Evolutionary conservation across 2,329 filamentous ascomycete species (phyloP).

Genomic region (Bipolaris zeicola): DNA sequence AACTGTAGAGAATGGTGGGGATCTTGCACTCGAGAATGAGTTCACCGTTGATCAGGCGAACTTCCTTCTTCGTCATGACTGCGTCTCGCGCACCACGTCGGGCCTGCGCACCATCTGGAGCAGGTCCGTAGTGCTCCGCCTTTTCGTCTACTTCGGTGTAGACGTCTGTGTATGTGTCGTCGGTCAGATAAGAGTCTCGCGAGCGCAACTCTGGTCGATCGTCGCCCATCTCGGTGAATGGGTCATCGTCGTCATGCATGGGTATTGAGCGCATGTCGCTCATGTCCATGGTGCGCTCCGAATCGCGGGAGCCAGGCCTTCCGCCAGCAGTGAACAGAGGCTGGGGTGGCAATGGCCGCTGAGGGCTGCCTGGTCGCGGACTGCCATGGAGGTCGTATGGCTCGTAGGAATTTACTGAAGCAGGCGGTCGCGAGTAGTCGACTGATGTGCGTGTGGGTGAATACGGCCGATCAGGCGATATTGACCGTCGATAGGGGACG

Average conservation of each 20-base stretch:
- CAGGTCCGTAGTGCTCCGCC: constrained; percentile 82
- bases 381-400: constrained; percentile 87
- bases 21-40: constrained; percentile 99
- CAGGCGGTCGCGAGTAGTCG: constrained; percentile 74
- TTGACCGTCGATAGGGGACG: constrained; percentile 59
- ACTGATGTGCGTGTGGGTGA: constrained; percentile 59
- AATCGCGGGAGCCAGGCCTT: constrained; percentile 52
- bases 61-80: constrained; percentile 91
- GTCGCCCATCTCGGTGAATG: constrained; percentile 70
- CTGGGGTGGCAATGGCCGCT: constrained; percentile 84
- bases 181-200: constrained; percentile 67
- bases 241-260: constrained; percentile 66
- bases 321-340: constrained; percentile 73
- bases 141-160: constrained; percentile 59
- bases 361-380: constrained; percentile 83
- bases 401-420: constrained; percentile 76
- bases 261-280: constrained; percentile 77
- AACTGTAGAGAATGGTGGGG: constrained; percentile 96
- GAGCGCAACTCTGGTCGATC: constrained; percentile 64
- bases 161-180: constrained; percentile 63
- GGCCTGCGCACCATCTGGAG: constrained; percentile 83
- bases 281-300: constrained; percentile 59
- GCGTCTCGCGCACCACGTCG: constrained; percentile 84
- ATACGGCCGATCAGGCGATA: constrained; percentile 62
- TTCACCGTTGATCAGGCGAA: constrained; percentile 95